A percentile compares a stretch with the other conserved stretches of the same genome.
These are phyloP conservation scores for Aspergillus carlsbadensis DNA, from an alignment of 495 filamentous ascomycete species.

Conservation along the genomic window DNA sequence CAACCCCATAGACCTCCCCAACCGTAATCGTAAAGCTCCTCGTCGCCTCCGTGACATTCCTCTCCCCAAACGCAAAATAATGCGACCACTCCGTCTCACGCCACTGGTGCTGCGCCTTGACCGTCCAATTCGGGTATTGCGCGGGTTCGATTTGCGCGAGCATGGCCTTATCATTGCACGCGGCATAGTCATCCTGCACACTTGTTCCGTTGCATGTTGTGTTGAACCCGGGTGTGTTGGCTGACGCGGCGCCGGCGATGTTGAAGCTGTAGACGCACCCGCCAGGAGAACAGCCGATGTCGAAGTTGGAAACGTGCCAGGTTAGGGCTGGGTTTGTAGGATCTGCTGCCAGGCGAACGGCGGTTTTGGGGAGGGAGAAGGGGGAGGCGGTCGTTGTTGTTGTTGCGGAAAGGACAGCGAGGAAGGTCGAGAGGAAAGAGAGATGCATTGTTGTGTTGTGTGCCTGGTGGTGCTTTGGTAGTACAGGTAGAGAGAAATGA, in stretches of 20 bases:
- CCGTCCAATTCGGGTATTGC: conserved; percentile 30
- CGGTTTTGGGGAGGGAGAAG: conserved; percentile 8
- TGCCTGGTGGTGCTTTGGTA: neutral
- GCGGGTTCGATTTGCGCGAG: conserved; percentile 25
- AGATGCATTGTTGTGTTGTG: conserved; percentile 32
- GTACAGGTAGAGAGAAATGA: neutral
- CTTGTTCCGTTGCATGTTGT: conserved; percentile 40
- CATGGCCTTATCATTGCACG: conserved; percentile 30
- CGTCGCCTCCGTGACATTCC: conserved; percentile 20
- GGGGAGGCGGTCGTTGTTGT: conserved; percentile 1
- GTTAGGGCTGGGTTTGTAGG: conserved; percentile 23
- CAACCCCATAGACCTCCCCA: conserved; percentile 28
- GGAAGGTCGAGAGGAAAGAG: conserved; percentile 32
- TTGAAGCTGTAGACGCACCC: conserved; percentile 39
- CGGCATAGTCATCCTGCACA: conserved; percentile 19
- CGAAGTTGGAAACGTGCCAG: conserved; percentile 37
- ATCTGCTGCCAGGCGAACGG: conserved; percentile 16
- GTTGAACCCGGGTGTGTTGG: conserved; percentile 40
- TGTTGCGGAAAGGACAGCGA: conserved; percentile 25
- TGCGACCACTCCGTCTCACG: conserved; percentile 17
- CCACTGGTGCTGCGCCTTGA: conserved; percentile 38
- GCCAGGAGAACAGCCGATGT: conserved; percentile 33
- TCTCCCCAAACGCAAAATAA: conserved; percentile 19
- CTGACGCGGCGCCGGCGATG: conserved; percentile 26
- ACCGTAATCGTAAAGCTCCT: conserved; percentile 24